A percentile compares a stretch with the other conserved stretches of the same genome.
Evolutionary conservation across 140 eudicot species (phyloP).

Genomic region (Bidens hawaiensis): DNA sequence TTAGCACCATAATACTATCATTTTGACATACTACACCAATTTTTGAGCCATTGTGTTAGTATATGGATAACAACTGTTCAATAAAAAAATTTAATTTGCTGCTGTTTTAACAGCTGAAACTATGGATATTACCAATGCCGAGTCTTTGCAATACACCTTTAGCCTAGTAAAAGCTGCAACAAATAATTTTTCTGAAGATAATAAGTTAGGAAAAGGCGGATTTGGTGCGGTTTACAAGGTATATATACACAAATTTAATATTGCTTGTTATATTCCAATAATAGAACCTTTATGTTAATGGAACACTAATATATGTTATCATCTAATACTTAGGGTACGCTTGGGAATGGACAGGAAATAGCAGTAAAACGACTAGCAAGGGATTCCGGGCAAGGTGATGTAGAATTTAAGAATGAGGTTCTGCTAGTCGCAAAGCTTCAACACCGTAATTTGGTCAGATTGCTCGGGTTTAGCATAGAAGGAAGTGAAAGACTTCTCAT

Average conservation of each 20-base stretch:
- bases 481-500: background rate
- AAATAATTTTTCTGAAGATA: slow-evolving; percentile 1
- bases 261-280: background rate
- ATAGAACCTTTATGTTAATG: background rate
- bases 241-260: background rate
- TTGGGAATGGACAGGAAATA: background rate
- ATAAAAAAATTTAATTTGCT: background rate
- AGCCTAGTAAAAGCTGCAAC: background rate
- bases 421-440: background rate
- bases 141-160: background rate
- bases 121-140: background rate
- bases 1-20: no score
- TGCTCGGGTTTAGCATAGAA: slow-evolving; percentile 3
- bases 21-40: background rate
- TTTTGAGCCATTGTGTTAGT: no score
- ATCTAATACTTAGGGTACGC: background rate
- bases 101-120: background rate
- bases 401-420: slow-evolving; percentile 5
- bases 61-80: no score
- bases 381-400: slow-evolving; percentile 3
- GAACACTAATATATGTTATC: background rate
- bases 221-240: slow-evolving; percentile 1
- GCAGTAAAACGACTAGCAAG: background rate
- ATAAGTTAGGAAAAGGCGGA: background rate
- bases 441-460: slow-evolving; percentile 3